phyloP scores from a whole-genome alignment of 2,329 filamentous ascomycete species.

The Daldinia sp. region DNA sequence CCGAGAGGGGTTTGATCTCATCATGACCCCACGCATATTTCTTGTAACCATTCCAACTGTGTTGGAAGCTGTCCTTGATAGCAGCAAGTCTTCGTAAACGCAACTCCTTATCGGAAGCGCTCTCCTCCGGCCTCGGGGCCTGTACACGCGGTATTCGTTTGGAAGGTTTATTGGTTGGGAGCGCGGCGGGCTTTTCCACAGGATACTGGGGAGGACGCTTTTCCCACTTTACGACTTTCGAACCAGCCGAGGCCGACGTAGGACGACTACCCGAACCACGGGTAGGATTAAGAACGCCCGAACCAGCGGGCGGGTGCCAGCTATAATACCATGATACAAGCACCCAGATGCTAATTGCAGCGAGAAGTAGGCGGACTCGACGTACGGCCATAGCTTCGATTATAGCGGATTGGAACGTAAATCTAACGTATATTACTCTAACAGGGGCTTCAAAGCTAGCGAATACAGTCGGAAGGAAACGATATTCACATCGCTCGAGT shows the following conservation, averaged over 20 bases:
- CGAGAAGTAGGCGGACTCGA: conserved; percentile 49
- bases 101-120: conserved; percentile 50
- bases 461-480: conserved; percentile 21
- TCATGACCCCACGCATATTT: conserved; percentile 73
- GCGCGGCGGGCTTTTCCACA: conserved; percentile 49
- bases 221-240: conserved; percentile 47
- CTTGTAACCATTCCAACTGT: conserved; percentile 72
- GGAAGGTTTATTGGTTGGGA: conserved; percentile 56
- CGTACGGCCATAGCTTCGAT: conserved; percentile 47
- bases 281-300: conserved; percentile 33
- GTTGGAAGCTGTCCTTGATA: conserved; percentile 64
- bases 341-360: conserved; percentile 48
- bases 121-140: conserved; percentile 62
- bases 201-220: conserved; percentile 54
- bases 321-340: conserved; percentile 52
- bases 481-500: conserved; percentile 40
- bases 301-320: conserved; percentile 39
- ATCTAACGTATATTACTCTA: conserved; percentile 18
- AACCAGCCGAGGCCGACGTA: conserved; percentile 20
- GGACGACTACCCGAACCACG: conserved; percentile 21
- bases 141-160: conserved; percentile 72
- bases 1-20: conserved; percentile 70
- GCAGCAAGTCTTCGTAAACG: conserved; percentile 57
- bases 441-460: conserved; percentile 39
- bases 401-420: neutral